Evolutionary conservation across 352 stramenopile genomes (phyloP), one percentile per base, ranked within the genome.

Genomic region (Phytophthora citrophthora): DNA sequence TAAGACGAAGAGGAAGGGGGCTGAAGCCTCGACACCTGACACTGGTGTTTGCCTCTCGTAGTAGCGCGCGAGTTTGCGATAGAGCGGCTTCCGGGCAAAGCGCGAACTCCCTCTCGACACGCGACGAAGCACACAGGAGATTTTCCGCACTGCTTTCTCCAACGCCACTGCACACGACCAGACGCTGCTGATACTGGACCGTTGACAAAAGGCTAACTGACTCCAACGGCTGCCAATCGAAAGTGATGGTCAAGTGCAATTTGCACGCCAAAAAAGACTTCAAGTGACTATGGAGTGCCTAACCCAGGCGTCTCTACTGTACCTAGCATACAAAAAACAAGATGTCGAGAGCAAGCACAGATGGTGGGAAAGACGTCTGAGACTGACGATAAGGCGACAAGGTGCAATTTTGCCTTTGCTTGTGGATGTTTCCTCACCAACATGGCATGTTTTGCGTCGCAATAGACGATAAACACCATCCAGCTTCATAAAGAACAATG

Each of bases 1-100:
- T 64, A 70, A 64, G 49, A 70, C 50, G 48, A 74, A 62, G 50
- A 63, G 68, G 51, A 31, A 60, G 41, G 46, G 54, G 50, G 54
- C 10, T 51, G 16, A 16, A 52, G 40, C 50, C 20, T 64, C 31
- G 39, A 44, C 40, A 49, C 44, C 54, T 46, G 57, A 48, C 43
- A 23, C 20, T 2, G 20, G 20, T 20, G 20, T 38, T 27, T 40
- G n/a, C 41, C 27, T 45, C 56, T 64, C 62, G 62, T 65, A 58
- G 50, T 68, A 46, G 26, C 43, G 44, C 45, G 29, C 58, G 52
- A 66, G 53, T 70, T 40, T 46, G 55, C 62, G 47, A 54, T 60
- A 18, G 48, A 50, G 64, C 31, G 32, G 34, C 64, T 73, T 69
- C 53, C 58, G 5, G 48, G 50, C 48, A 70, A 65, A 62, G 60